Percentiles rank a stretch among this genome's conserved stretches.
phyloP scores from a whole-genome alignment of 768 basidiomycete genomes.

The Mycena capillaripes region DNA sequence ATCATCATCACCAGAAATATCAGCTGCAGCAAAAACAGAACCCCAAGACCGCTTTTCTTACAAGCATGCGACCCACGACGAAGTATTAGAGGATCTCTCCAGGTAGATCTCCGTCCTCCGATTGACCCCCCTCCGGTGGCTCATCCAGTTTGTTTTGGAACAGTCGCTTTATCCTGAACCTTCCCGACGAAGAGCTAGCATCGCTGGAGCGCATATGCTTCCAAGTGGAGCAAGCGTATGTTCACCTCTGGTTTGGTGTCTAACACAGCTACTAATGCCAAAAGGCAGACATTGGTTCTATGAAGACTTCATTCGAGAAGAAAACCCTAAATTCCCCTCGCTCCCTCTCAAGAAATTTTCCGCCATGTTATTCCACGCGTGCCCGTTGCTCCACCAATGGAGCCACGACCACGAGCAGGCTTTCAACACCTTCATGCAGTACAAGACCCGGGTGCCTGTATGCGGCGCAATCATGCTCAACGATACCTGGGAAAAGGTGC shows the following conservation, averaged over 20 bases:
- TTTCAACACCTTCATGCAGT: constrained; percentile 92
- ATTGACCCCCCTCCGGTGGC: constrained; percentile 33
- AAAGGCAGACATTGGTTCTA: constrained; percentile 96
- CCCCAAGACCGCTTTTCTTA: constrained; percentile 64
- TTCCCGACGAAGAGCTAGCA: constrained; percentile 92
- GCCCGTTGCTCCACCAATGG: constrained; percentile 87
- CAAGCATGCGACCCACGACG: constrained; percentile 83
- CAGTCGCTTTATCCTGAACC: constrained; percentile 96
- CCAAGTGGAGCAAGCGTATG: constrained; percentile 99
- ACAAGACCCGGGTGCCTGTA: constrained; percentile 97
- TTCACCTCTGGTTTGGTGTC: constrained; percentile 36
- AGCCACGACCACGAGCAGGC: constrained; percentile 88
- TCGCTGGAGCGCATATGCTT: constrained; percentile 96
- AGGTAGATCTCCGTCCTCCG: constrained; percentile 63
- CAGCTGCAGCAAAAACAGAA: constrained; percentile 57
- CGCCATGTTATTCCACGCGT: constrained; percentile 88
- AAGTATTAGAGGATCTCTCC: constrained; percentile 92
- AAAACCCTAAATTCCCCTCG: constrained; percentile 89
- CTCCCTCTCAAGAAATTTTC: constrained; percentile 94
- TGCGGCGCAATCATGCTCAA: constrained; percentile 98
- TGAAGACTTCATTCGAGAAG: constrained; percentile 97
- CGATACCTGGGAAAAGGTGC: constrained; percentile 92
- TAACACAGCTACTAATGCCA: constrained; percentile 31
- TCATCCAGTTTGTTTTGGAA: not conserved
- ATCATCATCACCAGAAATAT: constrained; percentile 83